Base-by-base conservation (phyloP, 2,329 filamentous ascomycete species). In the Aspergillus oerlinghausenensis region DNA sequence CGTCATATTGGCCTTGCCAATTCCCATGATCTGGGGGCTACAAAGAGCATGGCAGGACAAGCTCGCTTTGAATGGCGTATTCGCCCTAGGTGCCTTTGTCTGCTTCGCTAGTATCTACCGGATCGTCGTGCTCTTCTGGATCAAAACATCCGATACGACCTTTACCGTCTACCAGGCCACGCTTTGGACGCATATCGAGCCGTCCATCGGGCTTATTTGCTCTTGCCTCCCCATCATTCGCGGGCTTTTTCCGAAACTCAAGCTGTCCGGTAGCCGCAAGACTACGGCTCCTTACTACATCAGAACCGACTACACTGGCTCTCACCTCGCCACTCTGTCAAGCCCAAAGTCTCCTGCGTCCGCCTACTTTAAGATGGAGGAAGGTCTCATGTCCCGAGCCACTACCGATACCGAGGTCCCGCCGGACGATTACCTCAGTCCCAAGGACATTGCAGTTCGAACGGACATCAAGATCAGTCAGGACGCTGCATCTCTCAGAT, bases 51-150 rank as follows among this genome's bases (percentile, higher is more conserved):
- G 69, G 69, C 69, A 71, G 60, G 69, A 72, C 43, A 72, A 71
- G 50, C 67, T 72, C 38, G 69, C 69, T 3, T 55, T 72, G 9
- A 71, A 69, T 51, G 69, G 65, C 7, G 69, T 71, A 50, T 66
- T 45, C 19, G 69, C 69, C 0, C 57, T 72, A 4, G 69, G 69
- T 19, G 54, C 51, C n/a, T 70, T 72, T 53, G 69, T 72, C 57
- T 71, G 68, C 60, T 69, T 74, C 56, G 70, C 70, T 3, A 71
- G 68, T 49, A 69, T 73, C 51, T 70, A 72, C 57, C 68, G 71
- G 38, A 67, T 74, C 50, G 65, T 73, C 40, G 70, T 71, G 0
- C 67, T 73, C 17, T 72, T 70, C 56, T 72, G 65, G 62, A 68
- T 72, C 35, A 56, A 64, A 3, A 62, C 61, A 0, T 19, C 32